phyloP scores from a whole-genome alignment of 768 basidiomycete genomes.

The Leccinum boreale region DNA sequence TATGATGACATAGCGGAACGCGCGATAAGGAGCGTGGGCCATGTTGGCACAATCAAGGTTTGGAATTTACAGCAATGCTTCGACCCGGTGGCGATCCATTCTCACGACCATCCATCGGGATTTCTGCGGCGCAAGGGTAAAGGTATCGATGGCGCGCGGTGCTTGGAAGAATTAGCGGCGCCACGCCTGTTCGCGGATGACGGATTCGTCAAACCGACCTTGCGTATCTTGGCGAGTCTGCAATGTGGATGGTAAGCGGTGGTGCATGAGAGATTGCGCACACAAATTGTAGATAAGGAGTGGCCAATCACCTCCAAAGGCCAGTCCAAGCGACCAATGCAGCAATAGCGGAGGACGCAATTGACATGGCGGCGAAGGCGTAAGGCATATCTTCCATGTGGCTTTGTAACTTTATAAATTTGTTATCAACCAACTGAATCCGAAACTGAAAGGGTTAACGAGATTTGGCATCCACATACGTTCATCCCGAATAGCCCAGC shows the following conservation, averaged over 20 bases:
- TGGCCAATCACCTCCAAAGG: constrained; percentile 49
- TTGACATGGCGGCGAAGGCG: constrained; percentile 70
- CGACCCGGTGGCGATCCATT: constrained; percentile 2
- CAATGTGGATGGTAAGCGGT: background rate
- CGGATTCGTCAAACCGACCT: constrained; percentile 39
- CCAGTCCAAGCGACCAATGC: constrained; percentile 63
- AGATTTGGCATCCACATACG: constrained; percentile 46
- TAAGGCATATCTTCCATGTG: constrained; percentile 70
- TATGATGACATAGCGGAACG: background rate
- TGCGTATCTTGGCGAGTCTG: constrained; percentile 46
- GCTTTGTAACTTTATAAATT: constrained; percentile 57
- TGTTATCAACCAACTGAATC: constrained; percentile 21
- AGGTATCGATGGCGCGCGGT: constrained; percentile 34
- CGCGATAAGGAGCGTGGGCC: constrained; percentile 9
- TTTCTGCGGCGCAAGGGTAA: constrained; percentile 39
- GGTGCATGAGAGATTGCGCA: constrained; percentile 2
- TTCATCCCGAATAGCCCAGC: constrained; percentile 98
- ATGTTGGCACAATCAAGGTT: background rate
- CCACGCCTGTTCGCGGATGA: constrained; percentile 17
- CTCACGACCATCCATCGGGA: constrained; percentile 40
- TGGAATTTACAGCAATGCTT: background rate
- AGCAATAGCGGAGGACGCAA: constrained; percentile 54
- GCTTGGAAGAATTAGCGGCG: constrained; percentile 11
- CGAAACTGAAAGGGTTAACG: constrained; percentile 18
- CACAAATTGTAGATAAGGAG: constrained; percentile 13